Base-by-base conservation (phyloP, 192 early-diverging fungal species). In the Cetraspora pellucida region DNA sequence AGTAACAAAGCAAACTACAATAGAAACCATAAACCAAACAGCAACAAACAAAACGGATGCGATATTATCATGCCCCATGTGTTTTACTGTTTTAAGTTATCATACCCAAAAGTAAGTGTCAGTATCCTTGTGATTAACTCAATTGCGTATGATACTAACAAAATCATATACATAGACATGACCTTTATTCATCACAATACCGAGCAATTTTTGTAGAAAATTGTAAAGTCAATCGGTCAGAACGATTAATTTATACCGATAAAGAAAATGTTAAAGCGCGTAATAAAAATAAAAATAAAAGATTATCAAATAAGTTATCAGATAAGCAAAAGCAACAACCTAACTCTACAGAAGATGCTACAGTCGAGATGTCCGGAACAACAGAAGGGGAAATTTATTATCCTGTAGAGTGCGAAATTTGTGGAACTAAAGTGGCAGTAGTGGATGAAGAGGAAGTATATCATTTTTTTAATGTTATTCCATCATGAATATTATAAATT, bases 391-490 rank as follows among this genome's bases (percentile, higher is more conserved):
- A 57, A 49, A 68, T 65, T 19, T 91, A 87, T 77, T 85, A 86
- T 61, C 84, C 84, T 27, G 90, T 92, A 10, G 70, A 74, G 16
- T 92, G 90, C 61, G 81, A 85, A 43, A 82, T 83, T 16, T 92
- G 91, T 68, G 82, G 80, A 60, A 88, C 87, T 0, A 85, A 91
- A 55, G 86, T 92, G 10, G 91, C 87, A 7, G 81, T 90, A 54
- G 78, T 89, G 23, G 91, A 91, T 73, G 75, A 84, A 19, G 90
- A 91, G 25, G 90, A 92, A 72, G 85, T 92, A 3, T 91, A 83
- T 77, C 91, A 92, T 77, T 91, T 91, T 70, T 92, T 90, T 68
- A 88, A 92, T 85, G 81, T 86, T 49, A 88, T 92, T 46, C 84
- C 88, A 4, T 72, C 70, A 65, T 65, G 16, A 54, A 16, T 54